Conservation (phyloP, 1,284 basidiomycete genomes). For the Ustilago cynodontis region DNA sequence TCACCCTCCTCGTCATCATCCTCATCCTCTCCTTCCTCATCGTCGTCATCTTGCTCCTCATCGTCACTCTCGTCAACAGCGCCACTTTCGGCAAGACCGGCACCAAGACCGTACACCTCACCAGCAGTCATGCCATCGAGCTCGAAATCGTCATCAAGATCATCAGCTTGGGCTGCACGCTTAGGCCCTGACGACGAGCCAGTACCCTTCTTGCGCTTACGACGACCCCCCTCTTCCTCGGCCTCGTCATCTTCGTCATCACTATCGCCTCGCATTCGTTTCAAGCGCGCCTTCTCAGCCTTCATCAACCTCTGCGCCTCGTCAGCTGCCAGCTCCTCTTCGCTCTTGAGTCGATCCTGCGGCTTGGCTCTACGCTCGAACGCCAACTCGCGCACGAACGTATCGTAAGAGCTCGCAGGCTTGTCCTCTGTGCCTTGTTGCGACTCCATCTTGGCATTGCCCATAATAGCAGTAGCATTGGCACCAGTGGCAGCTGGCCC, state of each 20-base stretch:
- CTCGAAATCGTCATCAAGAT: slow-evolving; percentile 89
- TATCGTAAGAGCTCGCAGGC: slow-evolving; percentile 78
- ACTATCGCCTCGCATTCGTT: slow-evolving; percentile 88
- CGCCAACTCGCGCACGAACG: slow-evolving; percentile 88
- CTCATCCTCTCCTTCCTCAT: slow-evolving; percentile 44
- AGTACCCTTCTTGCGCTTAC: slow-evolving; percentile 68
- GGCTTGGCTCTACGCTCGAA: slow-evolving; percentile 94
- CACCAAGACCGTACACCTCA: slow-evolving; percentile 62
- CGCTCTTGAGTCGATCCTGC: slow-evolving; percentile 95
- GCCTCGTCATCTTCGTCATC: slow-evolving; percentile 70
- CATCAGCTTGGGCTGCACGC: slow-evolving; percentile 78
- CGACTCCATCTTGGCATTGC: slow-evolving; percentile 9
- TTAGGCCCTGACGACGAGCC: slow-evolving; percentile 50
- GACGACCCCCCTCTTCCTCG: slow-evolving; percentile 43
- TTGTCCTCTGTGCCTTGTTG: slow-evolving; percentile 27
- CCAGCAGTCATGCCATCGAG: slow-evolving; percentile 59
- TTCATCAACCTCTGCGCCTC: slow-evolving; percentile 88
- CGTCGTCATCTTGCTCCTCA: slow-evolving; percentile 50
- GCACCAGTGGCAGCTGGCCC: slow-evolving; percentile 35
- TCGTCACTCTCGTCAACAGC: slow-evolving; percentile 70
- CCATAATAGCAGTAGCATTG: slow-evolving; percentile 32
- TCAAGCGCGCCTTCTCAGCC: slow-evolving; percentile 82
- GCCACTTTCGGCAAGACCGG: slow-evolving; percentile 60
- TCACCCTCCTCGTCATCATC: slow-evolving; percentile 49
- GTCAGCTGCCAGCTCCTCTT: slow-evolving; percentile 90